These are phyloP conservation scores for Saturnispora silvae DNA, from an alignment of 805 yeast species.

Conservation along the genomic window DNA sequence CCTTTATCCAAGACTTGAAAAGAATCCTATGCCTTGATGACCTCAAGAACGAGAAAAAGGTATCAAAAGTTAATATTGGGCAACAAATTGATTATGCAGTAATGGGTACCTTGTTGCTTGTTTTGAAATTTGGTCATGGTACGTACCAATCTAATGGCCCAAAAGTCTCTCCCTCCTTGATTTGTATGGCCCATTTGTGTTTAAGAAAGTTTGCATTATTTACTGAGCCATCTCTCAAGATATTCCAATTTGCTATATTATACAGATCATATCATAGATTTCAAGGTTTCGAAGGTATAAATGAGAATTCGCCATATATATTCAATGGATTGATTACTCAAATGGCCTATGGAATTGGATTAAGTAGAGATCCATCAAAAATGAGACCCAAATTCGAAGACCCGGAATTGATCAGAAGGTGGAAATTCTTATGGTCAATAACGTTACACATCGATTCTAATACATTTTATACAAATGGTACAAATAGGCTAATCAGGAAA, in stretches of 20 bases:
- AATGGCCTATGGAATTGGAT: slow-evolving; percentile 57
- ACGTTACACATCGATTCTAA: slow-evolving; percentile 35
- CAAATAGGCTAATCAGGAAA: slow-evolving; percentile 31
- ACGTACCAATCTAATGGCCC: slow-evolving; percentile 1
- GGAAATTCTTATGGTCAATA: slow-evolving; percentile 50
- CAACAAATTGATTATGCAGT: slow-evolving; percentile 38
- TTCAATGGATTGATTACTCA: slow-evolving; percentile 47
- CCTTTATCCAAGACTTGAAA: slow-evolving; percentile 25
- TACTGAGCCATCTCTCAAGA: slow-evolving; percentile 35
- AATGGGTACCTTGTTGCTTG: slow-evolving; percentile 34
- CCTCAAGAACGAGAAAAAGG: slow-evolving; percentile 9
- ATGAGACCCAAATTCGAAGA: neutral
- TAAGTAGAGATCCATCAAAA: slow-evolving; percentile 55
- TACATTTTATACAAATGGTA: slow-evolving; percentile 38
- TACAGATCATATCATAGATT: slow-evolving; percentile 38
- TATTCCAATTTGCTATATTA: slow-evolving; percentile 43
- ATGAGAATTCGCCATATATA: slow-evolving; percentile 49
- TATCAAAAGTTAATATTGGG: slow-evolving; percentile 26
- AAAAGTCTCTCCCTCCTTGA: slow-evolving; percentile 13
- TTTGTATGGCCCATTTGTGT: slow-evolving; percentile 42
- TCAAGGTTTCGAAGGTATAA: slow-evolving; percentile 43
- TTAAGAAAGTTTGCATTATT: slow-evolving; percentile 43
- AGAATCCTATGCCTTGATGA: slow-evolving; percentile 22
- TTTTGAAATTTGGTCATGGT: slow-evolving; percentile 32
- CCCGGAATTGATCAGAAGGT: slow-evolving; percentile 10